Evolutionary conservation across 805 yeast genomes (phyloP).

Genomic region (Candida golubevii): DNA sequence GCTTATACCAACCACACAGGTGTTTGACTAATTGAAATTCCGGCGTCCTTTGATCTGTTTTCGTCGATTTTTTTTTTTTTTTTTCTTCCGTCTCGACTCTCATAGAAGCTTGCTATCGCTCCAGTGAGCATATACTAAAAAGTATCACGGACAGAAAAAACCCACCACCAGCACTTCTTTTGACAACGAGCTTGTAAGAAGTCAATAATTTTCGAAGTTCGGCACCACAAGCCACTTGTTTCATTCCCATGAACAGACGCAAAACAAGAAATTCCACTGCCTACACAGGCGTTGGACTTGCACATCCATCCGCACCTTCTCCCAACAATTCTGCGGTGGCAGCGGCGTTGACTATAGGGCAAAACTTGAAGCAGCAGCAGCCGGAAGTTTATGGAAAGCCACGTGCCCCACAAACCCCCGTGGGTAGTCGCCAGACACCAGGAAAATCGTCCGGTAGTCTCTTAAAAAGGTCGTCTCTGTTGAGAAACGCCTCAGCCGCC

Average conservation of each 20-base stretch:
- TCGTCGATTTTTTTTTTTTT: too few species aligned
- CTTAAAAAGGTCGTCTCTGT: slow-evolving; percentile 16
- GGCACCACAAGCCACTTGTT: too few species aligned
- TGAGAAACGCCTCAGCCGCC: slow-evolving; percentile 1
- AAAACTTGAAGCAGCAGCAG: slow-evolving; percentile 22
- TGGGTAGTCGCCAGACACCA: slow-evolving; percentile 15
- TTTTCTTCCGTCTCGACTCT: too few species aligned
- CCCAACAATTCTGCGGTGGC: slow-evolving; percentile 40
- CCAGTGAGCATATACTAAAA: too few species aligned
- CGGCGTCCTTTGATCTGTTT: too few species aligned
- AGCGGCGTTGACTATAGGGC: slow-evolving; percentile 43
- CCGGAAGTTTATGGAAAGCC: slow-evolving; percentile 13
- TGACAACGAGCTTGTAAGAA: too few species aligned
- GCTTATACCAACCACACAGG: too few species aligned
- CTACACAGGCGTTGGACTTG: slow-evolving; percentile 41
- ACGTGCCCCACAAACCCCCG: slow-evolving; percentile 9
- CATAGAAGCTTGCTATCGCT: too few species aligned
- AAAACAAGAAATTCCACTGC: slow-evolving; percentile 31
- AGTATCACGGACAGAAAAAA: too few species aligned
- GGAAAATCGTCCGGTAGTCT: slow-evolving; percentile 8
- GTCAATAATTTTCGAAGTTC: too few species aligned
- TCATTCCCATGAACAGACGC: slow-evolving; percentile 22
- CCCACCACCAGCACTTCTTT: too few species aligned
- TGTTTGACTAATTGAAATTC: too few species aligned
- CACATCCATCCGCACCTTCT: slow-evolving; percentile 28